Evolutionary conservation across 2,329 filamentous ascomycete genomes (phyloP).

Genomic region (Venturia carpophila): DNA sequence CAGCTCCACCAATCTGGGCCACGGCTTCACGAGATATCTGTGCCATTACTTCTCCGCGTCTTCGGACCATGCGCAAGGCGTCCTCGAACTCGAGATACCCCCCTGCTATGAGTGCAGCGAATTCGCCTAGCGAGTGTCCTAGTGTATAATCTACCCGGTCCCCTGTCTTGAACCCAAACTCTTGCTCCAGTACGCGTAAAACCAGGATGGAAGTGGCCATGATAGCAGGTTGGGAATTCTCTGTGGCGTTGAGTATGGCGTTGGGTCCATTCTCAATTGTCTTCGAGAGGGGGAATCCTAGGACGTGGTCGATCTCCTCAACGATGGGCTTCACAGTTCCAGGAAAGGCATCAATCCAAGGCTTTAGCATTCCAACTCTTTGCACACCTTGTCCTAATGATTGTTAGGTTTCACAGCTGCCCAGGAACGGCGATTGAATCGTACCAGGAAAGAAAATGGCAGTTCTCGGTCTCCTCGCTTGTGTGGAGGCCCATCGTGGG

Average conservation of each 20-base stretch:
- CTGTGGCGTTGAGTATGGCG: constrained; percentile 66
- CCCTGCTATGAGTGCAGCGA: constrained; percentile 79
- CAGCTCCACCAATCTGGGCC: constrained; percentile 64
- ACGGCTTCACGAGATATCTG: constrained; percentile 61
- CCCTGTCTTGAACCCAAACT: constrained; percentile 67
- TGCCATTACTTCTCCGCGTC: constrained; percentile 75
- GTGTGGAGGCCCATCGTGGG: constrained; percentile 16
- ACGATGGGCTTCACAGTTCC: constrained; percentile 65
- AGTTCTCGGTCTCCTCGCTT: constrained; percentile 18
- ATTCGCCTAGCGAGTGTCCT: constrained; percentile 88
- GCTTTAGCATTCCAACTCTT: constrained; percentile 75
- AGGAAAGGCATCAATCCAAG: constrained; percentile 84
- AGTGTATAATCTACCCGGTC: constrained; percentile 73
- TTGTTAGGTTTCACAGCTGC: neutral
- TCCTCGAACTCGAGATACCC: constrained; percentile 73
- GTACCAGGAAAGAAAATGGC: constrained; percentile 22
- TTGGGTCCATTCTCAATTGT: constrained; percentile 77
- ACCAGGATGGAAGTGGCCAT: constrained; percentile 93
- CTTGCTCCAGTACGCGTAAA: constrained; percentile 73
- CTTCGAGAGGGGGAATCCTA: constrained; percentile 66
- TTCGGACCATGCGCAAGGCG: constrained; percentile 67
- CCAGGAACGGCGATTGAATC: neutral
- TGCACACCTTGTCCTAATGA: constrained; percentile 74
- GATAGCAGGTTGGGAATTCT: constrained; percentile 88
- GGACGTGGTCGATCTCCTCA: constrained; percentile 73